Conservation (phyloP, 345 rosid species). For the Eutrema japonicum region DNA sequence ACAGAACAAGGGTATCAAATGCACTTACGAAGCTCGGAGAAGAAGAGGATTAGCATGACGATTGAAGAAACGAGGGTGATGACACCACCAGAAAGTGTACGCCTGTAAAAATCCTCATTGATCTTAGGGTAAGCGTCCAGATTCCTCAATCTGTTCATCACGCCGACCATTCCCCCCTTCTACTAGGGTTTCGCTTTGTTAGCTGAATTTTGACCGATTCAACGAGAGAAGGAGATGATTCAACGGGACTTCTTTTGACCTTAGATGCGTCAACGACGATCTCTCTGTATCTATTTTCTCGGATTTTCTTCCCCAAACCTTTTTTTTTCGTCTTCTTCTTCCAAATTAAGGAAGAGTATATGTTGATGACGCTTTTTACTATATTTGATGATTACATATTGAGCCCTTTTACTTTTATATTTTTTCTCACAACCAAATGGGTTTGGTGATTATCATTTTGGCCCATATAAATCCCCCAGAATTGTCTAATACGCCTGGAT, state of each 20-base stretch:
- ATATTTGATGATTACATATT: too few relatives aligned
- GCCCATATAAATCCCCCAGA: too few relatives aligned
- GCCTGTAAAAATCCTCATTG: slow-evolving; percentile 87
- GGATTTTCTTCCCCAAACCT: slow-evolving; percentile 1
- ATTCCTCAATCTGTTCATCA: slow-evolving; percentile 59
- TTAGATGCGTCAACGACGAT: slow-evolving; percentile 27
- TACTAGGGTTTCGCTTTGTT: slow-evolving; percentile 20
- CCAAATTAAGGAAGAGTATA: too few relatives aligned
- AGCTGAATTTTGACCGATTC: slow-evolving; percentile 28
- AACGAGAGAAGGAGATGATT: slow-evolving; percentile 40
- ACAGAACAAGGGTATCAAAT: not conserved
- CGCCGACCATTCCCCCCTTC: slow-evolving; percentile 47
- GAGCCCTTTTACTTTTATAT: too few relatives aligned
- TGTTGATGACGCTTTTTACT: too few relatives aligned
- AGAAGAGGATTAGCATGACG: slow-evolving; percentile 66
- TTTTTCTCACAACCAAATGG: too few relatives aligned
- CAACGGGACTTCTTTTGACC: slow-evolving; percentile 41
- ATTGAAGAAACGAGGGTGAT: slow-evolving; percentile 73
- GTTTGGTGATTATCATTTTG: too few relatives aligned
- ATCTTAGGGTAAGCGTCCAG: slow-evolving; percentile 90
- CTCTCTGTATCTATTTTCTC: slow-evolving; percentile 41
- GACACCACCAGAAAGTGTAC: slow-evolving; percentile 86
- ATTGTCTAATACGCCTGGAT: too few relatives aligned
- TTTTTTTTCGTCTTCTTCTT: too few relatives aligned
- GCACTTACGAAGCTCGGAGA: slow-evolving; percentile 67